Conservation (phyloP, 2,329 filamentous ascomycete species). For the Thermothelomyces thermophilus region DNA sequence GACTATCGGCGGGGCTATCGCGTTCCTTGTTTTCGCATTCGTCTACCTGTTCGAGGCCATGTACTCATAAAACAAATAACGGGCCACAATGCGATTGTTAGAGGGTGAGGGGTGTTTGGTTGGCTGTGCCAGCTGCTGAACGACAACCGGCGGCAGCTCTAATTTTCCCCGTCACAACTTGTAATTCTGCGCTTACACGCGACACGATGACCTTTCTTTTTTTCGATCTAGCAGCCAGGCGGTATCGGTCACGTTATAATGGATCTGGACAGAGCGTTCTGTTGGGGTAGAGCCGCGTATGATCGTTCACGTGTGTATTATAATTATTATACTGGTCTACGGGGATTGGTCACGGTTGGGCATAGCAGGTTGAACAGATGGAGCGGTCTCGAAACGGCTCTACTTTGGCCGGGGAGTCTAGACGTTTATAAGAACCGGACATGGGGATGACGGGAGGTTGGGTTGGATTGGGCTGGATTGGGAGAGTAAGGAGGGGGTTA, state of each 20-base stretch:
- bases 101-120: background rate
- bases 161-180: slow-evolving; percentile 13
- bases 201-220: slow-evolving; percentile 5
- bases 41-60: slow-evolving; percentile 85
- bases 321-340: slow-evolving; percentile 1
- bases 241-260: background rate
- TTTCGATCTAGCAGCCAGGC: slow-evolving; percentile 3
- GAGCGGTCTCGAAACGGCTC: background rate
- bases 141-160: background rate
- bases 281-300: background rate
- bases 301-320: background rate
- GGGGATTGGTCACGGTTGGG: background rate
- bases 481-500: too few species aligned
- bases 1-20: slow-evolving; percentile 81
- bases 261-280: background rate
- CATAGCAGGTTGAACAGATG: background rate
- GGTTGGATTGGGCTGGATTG: too few species aligned
- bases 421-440: too few species aligned
- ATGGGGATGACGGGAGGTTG: too few species aligned
- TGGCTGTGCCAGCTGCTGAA: slow-evolving; percentile 16
- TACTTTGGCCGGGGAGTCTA: slow-evolving; percentile 12
- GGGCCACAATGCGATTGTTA: too few species aligned
- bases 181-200: slow-evolving; percentile 15
- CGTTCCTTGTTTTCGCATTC: slow-evolving; percentile 85
- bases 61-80: slow-evolving; percentile 37